Conservation (phyloP, 495 filamentous ascomycete genomes). For the Friedmanniomyces simplex region DNA sequence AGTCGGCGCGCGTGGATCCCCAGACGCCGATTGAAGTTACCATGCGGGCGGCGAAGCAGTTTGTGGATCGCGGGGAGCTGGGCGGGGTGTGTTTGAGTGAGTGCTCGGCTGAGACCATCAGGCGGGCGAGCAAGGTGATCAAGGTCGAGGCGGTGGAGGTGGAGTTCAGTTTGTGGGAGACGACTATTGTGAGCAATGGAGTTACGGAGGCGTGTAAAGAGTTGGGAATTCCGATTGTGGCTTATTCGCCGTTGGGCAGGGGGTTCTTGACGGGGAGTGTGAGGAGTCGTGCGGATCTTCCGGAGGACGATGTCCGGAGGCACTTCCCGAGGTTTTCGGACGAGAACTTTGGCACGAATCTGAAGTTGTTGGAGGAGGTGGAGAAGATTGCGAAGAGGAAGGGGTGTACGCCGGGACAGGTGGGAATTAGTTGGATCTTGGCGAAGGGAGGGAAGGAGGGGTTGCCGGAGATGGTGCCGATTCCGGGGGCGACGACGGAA, state of each 20-base stretch:
- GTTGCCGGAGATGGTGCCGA: constrained; percentile 66
- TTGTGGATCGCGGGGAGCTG: constrained; percentile 66
- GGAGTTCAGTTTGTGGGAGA: constrained; percentile 62
- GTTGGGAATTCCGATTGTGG: constrained; percentile 60
- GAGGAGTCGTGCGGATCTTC: constrained; percentile 50
- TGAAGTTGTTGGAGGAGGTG: constrained; percentile 57
- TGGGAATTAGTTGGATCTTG: constrained; percentile 66
- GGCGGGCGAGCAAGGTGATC: constrained; percentile 56
- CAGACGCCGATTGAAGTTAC: constrained; percentile 50
- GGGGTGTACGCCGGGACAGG: constrained; percentile 60
- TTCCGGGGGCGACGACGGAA: constrained; percentile 55
- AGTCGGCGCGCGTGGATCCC: constrained; percentile 62
- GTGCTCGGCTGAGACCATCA: constrained; percentile 61
- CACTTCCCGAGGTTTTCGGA: constrained; percentile 54
- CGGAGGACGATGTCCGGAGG: constrained; percentile 45
- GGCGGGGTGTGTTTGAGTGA: constrained; percentile 71
- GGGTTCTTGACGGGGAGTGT: constrained; percentile 49
- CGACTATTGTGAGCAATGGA: constrained; percentile 62
- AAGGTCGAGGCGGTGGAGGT: constrained; percentile 69
- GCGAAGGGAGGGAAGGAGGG: constrained; percentile 46
- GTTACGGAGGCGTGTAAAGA: constrained; percentile 61
- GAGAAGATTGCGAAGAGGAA: constrained; percentile 58
- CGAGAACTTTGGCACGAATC: constrained; percentile 61
- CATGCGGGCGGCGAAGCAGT: constrained; percentile 42
- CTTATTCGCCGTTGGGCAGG: constrained; percentile 50